phyloP scores from a whole-genome alignment of 768 basidiomycete species.

The Calocybe gangraenosa region DNA sequence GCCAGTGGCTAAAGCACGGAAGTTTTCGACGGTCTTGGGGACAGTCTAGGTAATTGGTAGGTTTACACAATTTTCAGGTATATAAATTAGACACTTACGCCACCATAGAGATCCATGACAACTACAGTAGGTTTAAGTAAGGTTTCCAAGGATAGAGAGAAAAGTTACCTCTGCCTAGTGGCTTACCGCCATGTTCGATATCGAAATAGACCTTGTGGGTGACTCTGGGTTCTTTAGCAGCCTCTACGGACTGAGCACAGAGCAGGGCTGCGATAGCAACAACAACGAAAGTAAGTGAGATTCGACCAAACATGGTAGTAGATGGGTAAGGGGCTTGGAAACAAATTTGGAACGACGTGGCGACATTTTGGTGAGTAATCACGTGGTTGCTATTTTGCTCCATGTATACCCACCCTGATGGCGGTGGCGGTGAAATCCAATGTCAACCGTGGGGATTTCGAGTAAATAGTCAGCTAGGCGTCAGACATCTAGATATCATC shows the following conservation, averaged over 20 bases:
- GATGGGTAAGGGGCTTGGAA: slow-evolving; percentile 2
- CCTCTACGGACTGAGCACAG: slow-evolving; percentile 69
- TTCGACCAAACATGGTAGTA: slow-evolving; percentile 55
- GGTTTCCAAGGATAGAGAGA: neutral
- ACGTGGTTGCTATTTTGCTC: no score
- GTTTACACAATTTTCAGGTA: neutral
- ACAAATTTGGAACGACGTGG: slow-evolving; percentile 13
- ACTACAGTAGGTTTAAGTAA: slow-evolving; percentile 39
- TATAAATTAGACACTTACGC: slow-evolving; percentile 41
- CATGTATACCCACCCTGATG: no score
- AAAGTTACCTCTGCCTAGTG: slow-evolving; percentile 71
- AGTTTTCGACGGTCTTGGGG: slow-evolving; percentile 96
- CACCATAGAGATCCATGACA: slow-evolving; percentile 86
- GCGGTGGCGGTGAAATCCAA: no score
- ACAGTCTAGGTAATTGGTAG: slow-evolving; percentile 56
- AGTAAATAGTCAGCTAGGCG: no score
- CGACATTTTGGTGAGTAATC: neutral
- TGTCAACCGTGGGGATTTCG: no score
- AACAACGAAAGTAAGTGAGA: slow-evolving; percentile 57
- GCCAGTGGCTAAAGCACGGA: slow-evolving; percentile 88
- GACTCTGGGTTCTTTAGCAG: slow-evolving; percentile 83
- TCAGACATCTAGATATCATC: no score
- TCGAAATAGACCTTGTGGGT: slow-evolving; percentile 95
- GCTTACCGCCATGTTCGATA: slow-evolving; percentile 86
- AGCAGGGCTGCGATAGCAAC: slow-evolving; percentile 66